Percentiles rank a stretch among this genome's conserved stretches.
phyloP scores from a whole-genome alignment of 345 rosid genomes.

The Melaleuca quinquenervia region DNA sequence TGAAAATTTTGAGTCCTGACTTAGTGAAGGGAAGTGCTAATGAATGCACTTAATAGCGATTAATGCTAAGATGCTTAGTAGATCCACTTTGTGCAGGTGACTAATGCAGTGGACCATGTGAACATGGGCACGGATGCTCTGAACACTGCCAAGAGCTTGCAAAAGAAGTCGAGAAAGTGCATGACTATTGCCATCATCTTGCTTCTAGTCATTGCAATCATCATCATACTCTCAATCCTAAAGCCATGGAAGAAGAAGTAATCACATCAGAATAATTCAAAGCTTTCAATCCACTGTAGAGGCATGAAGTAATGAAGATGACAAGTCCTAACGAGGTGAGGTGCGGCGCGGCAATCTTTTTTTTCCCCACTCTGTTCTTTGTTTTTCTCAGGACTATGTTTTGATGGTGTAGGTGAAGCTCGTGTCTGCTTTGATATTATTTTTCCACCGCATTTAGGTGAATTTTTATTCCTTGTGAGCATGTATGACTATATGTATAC shows the following conservation, averaged over 20 bases:
- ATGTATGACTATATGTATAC: not conserved
- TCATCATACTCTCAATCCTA: constrained; percentile 37
- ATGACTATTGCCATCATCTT: constrained; percentile 46
- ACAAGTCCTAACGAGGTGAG: not conserved
- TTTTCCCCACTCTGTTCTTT: not conserved
- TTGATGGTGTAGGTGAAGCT: not conserved
- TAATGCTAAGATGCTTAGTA: not conserved
- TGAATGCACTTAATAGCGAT: not conserved
- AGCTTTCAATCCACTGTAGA: not conserved
- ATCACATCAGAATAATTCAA: not conserved
- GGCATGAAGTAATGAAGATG: not conserved
- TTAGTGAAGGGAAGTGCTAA: not conserved
- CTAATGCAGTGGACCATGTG: constrained; percentile 45
- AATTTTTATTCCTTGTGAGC: not conserved
- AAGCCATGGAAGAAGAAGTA: constrained; percentile 62
- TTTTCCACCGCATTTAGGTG: not conserved
- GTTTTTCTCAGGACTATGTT: not conserved
- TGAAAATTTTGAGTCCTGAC: not conserved
- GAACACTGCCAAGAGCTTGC: constrained; percentile 34
- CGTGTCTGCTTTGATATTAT: not conserved
- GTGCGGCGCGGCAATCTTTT: not conserved
- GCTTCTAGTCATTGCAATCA: constrained; percentile 38
- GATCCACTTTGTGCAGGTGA: constrained; percentile 26
- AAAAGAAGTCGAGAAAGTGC: constrained; percentile 54
- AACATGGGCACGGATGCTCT: constrained; percentile 47